phyloP scores from a whole-genome alignment of 192 early-diverging fungal genomes.

The Coemansia sp. region DNA sequence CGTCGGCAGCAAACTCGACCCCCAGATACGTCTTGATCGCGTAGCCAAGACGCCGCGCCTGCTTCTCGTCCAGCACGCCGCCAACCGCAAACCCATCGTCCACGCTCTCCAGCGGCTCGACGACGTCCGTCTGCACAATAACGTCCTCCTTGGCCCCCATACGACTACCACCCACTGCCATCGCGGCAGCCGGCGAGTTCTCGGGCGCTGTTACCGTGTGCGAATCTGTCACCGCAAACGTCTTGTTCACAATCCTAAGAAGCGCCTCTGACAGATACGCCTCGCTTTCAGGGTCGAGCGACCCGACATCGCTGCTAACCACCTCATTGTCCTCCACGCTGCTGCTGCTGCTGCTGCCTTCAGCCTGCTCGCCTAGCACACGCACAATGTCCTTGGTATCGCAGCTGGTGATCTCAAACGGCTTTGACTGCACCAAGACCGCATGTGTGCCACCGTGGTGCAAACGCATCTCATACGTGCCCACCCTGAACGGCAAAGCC shows the following conservation, averaged over 20 bases:
- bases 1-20: slow-evolving; percentile 73
- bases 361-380: slow-evolving; percentile 5
- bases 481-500: slow-evolving; percentile 78
- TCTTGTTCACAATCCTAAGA: slow-evolving; percentile 41
- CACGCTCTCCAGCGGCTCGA: slow-evolving; percentile 41
- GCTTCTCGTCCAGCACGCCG: slow-evolving; percentile 50
- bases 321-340: neutral
- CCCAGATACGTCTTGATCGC: slow-evolving; percentile 78
- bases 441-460: slow-evolving; percentile 86
- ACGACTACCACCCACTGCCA: neutral
- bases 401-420: slow-evolving; percentile 72
- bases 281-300: slow-evolving; percentile 1
- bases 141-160: slow-evolving; percentile 15
- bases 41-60: slow-evolving; percentile 73
- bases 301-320: neutral
- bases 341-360: neutral
- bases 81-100: slow-evolving; percentile 34
- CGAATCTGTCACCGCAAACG: slow-evolving; percentile 45
- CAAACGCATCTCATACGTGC: slow-evolving; percentile 87
- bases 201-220: neutral
- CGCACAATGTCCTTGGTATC: slow-evolving; percentile 15
- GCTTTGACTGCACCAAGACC: slow-evolving; percentile 68
- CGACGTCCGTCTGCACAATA: slow-evolving; percentile 34
- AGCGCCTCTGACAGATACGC: slow-evolving; percentile 37
- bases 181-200: neutral